phyloP scores from a whole-genome alignment of 805 yeast species.

The Schizosaccharomyces japonicus region DNA sequence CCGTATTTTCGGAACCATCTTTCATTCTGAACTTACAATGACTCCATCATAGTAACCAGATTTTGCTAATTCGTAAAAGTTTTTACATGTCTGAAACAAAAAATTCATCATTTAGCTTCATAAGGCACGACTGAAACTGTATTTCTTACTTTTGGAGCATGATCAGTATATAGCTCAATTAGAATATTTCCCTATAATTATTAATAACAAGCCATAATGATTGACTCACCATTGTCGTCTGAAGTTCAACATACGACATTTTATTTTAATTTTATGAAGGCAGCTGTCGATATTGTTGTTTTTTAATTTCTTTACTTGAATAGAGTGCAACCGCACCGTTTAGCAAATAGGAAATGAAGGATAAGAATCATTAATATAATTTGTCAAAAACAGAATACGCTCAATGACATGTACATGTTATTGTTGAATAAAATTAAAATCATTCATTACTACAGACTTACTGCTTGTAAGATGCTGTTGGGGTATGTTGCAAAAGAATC shows the following conservation, averaged over 20 bases:
- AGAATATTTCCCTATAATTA: constrained; percentile 11
- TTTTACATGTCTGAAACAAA: constrained; percentile 9
- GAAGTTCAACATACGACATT: background rate
- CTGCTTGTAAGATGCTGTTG: no score
- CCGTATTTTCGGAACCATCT: background rate
- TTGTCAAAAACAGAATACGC: no score
- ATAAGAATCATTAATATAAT: no score
- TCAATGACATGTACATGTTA: no score
- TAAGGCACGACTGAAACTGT: background rate
- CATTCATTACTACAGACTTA: no score
- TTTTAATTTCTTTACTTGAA: no score
- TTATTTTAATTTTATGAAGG: no score
- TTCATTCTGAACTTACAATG: constrained; percentile 7
- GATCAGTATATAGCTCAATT: constrained; percentile 13
- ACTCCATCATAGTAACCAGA: constrained; percentile 16
- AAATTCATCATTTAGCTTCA: background rate
- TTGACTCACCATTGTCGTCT: background rate
- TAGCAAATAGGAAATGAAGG: no score
- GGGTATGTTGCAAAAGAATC: no score
- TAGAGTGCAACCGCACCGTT: no score
- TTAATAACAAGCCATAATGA: background rate
- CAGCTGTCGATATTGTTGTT: no score
- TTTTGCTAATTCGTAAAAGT: constrained; percentile 12
- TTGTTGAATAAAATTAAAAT: no score
- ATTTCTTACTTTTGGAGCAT: constrained; percentile 14